Evolutionary conservation across 2,329 filamentous ascomycete genomes (phyloP).

Genomic region (Xylaria hypoxylon): DNA sequence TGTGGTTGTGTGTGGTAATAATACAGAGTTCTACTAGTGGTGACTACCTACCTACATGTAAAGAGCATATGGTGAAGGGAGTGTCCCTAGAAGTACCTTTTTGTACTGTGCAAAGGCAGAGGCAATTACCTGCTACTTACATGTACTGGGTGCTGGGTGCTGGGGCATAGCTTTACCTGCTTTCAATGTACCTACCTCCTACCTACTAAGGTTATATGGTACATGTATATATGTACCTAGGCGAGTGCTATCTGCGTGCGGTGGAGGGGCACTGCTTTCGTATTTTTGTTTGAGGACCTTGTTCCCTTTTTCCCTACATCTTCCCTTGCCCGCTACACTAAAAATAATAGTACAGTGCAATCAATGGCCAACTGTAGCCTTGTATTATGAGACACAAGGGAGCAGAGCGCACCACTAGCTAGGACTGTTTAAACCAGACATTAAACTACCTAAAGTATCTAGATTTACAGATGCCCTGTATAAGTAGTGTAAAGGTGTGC

Average conservation of each 20-base stretch:
- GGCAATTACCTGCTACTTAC: not conserved
- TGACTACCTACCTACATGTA: too few relatives aligned
- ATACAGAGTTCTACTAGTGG: not conserved
- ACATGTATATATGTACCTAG: not conserved
- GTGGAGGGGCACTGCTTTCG: slow-evolving; percentile 3
- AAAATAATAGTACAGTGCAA: too few relatives aligned
- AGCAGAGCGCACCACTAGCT: not conserved
- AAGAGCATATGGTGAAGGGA: not conserved
- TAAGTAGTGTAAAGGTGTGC: not conserved
- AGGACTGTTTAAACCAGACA: too few relatives aligned
- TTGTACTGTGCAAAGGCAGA: not conserved
- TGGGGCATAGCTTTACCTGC: too few relatives aligned
- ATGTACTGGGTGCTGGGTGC: too few relatives aligned
- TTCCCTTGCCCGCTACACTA: not conserved
- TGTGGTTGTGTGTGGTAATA: not conserved
- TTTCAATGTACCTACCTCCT: too few relatives aligned
- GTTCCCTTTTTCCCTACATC: not conserved
- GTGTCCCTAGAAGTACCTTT: not conserved
- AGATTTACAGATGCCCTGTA: not conserved
- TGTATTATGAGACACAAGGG: slow-evolving; percentile 11
- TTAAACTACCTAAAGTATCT: not conserved
- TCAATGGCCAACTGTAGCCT: slow-evolving; percentile 3
- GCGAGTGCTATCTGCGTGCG: slow-evolving; percentile 14
- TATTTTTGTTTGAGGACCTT: not conserved
- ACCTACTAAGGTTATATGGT: too few relatives aligned